phyloP scores from a whole-genome alignment of 495 filamentous ascomycete genomes.

The Pyrenopolyporus hunteri region DNA sequence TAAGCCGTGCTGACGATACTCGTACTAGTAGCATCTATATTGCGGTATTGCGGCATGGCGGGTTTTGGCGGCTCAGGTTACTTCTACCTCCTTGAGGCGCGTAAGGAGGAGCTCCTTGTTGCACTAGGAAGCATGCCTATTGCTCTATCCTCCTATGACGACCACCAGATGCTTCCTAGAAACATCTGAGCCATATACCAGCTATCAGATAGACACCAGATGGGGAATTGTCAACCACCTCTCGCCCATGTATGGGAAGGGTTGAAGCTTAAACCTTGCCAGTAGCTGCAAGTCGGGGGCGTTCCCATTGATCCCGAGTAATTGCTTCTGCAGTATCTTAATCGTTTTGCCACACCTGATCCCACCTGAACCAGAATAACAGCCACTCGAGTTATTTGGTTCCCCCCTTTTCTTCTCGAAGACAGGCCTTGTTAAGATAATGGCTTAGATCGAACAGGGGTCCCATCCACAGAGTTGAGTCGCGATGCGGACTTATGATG shows the following conservation, averaged over 20 bases:
- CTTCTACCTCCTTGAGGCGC: too few relatives aligned
- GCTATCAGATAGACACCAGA: not conserved
- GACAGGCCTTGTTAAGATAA: not conserved
- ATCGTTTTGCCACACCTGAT: slow-evolving; percentile 10
- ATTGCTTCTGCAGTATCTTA: slow-evolving; percentile 5
- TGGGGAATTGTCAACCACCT: not conserved
- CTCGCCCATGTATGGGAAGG: not conserved
- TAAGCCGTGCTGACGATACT: slow-evolving; percentile 7
- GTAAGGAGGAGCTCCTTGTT: not conserved
- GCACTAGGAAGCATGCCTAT: not conserved
- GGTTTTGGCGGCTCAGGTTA: not conserved
- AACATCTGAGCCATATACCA: not conserved
- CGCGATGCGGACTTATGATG: not conserved
- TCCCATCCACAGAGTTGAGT: not conserved
- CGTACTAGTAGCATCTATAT: not conserved
- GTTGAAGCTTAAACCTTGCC: slow-evolving; percentile 9
- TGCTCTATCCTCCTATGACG: not conserved
- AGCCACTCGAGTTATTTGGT: not conserved
- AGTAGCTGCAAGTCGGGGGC: slow-evolving; percentile 12
- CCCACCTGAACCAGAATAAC: slow-evolving; percentile 8
- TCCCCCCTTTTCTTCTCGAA: slow-evolving; percentile 2
- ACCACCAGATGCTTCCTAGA: not conserved
- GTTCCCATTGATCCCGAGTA: not conserved
- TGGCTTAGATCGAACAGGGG: not conserved
- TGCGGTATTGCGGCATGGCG: not conserved